Evolutionary conservation across 1,139 yeast species (phyloP), one percentile per base, ranked within the genome.

Genomic region (Taphrina confusa): DNA sequence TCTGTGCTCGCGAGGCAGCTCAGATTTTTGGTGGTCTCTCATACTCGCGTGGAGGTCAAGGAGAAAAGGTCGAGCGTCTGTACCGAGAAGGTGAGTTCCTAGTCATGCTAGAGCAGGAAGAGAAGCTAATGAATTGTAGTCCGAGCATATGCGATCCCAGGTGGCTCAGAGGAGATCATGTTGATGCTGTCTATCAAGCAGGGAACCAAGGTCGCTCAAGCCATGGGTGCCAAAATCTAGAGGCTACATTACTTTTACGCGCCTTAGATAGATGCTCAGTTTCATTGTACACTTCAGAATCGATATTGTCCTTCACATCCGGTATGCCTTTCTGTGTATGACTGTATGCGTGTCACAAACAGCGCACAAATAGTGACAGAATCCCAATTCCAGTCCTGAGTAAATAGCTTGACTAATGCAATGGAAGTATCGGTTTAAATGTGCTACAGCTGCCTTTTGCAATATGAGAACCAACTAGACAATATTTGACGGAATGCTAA

Each of bases 101-200:
- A 37, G 14, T 6, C n/a, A 12, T 11, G 9, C 6, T 44, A 18
- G 11, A 16, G 34, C n/a, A 9, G 20, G 27, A 14, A 40, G 11
- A 40, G 8, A 28, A n/a, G 27, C 45, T 36, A 23, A 50, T n/a
- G 6, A n/a, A 12, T 23, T 27, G 25, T 27, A 28, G 37, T 27
- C n/a, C 72, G 72, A 62, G 77, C 78, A 3, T 46, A 46, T 18
- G 45, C 54, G 28, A 76, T 75, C 58, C 79, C 79, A 11, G 79
- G 79, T 50, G 79, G 79, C 4, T 75, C 78, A 14, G 78, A 76
- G 66, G 79, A 75, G 65, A 75, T 75, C 61, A 76, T 75, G 78
- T 69, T 75, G 34, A 78, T 75, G 58, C 68, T 75, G 61, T 68
- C 76, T 25, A 73, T 75, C 47, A 57, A 49, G 46, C 61, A 57